These are phyloP conservation scores for Tolypocladium ovalisporum DNA, from an alignment of 2,329 filamentous ascomycete genomes.

Conservation along the genomic window DNA sequence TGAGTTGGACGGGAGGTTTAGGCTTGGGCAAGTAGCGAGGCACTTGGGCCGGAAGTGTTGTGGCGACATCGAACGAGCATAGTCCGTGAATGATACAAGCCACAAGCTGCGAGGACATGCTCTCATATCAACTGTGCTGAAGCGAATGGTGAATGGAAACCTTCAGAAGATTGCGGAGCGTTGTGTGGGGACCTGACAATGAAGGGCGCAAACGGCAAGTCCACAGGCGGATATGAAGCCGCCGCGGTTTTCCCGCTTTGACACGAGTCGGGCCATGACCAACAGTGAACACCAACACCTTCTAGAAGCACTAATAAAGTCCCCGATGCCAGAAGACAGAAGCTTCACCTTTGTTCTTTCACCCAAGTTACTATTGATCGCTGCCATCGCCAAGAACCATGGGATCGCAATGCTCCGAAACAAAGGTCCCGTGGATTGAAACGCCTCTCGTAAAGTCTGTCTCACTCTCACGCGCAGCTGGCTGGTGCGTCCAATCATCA, in stretches of 20 bases:
- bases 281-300: too few relatives aligned
- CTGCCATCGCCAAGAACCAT: background rate
- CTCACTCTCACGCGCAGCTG: slow-evolving; percentile 12
- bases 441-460: slow-evolving; percentile 58
- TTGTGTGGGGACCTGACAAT: background rate
- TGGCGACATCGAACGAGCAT: background rate
- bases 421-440: slow-evolving; percentile 46
- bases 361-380: background rate
- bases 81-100: too few relatives aligned
- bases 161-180: background rate
- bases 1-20: background rate
- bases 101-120: too few relatives aligned
- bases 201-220: background rate
- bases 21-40: background rate
- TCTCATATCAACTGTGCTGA: background rate
- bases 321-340: too few relatives aligned
- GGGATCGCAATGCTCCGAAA: background rate
- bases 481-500: slow-evolving; percentile 7
- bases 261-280: background rate
- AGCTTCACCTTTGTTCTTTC: too few relatives aligned
- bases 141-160: background rate
- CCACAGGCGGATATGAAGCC: background rate
- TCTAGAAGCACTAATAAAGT: background rate
- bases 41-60: too few relatives aligned
- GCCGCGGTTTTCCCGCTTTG: background rate